Base-by-base conservation (phyloP, 805 yeast species). In the Kazachstania psychrophila region DNA sequence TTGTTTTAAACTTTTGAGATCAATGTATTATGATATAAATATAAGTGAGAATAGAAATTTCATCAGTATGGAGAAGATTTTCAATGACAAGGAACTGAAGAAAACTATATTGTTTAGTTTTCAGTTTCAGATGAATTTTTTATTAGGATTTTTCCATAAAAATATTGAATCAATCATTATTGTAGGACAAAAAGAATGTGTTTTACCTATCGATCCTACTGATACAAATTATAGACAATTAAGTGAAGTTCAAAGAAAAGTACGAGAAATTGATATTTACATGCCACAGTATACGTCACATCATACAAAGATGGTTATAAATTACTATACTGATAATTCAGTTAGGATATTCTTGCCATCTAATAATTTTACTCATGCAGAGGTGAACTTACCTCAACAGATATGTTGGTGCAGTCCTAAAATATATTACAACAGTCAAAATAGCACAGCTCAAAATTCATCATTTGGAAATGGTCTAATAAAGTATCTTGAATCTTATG, bases 271-370 rank as follows among this genome's bases (percentile, higher is more conserved):
- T 6, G 56, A 57, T 28, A 62, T 69, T 1, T 8, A 32, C 2
- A 60, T 64, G 62, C 57, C 61, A 6, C 65, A 59, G 14, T 70
- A 43, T 46, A 58, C 72, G 0, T 62, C 69, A 3, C 87, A 80
- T 52, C 89, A 80, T 52, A 68, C 84, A 1, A 80, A 80, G 50
- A 59, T 79, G 70, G 74, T 79, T 66, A 58, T 80, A 11, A 79
- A 79, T 47, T 60, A 69, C 39, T 75, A 64, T 47, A 51, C 51
- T 2, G 72, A 72, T 42, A 61, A 59, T 13, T 55, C 68, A 0
- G 54, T 68, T 23, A 76, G 72, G 48, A 53, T 80, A 0, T 73
- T 72, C 16, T 59, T 79, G 17, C 72, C 78, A 53, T 73, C 85
- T 1, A 68, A 72, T 52, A 80, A 80, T 52, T 51, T 78, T 37